phyloP scores from a whole-genome alignment of 1,284 basidiomycete species.

The Vanrija humicola region DNA sequence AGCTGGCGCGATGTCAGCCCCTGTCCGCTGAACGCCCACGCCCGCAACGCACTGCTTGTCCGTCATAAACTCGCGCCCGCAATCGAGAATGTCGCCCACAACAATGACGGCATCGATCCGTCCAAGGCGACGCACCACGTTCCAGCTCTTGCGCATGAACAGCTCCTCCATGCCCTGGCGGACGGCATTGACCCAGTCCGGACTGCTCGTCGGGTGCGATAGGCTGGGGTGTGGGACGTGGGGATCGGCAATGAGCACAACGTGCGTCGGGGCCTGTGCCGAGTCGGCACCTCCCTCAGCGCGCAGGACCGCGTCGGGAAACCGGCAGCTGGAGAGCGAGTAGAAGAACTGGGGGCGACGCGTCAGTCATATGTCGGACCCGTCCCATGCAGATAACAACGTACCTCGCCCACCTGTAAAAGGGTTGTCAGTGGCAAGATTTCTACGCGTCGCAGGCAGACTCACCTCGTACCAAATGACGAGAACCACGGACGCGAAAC shows the following conservation, averaged over 20 bases:
- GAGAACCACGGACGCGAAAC: conserved; percentile 59
- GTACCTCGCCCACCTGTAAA: conserved; percentile 39
- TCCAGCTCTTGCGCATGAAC: conserved; percentile 73
- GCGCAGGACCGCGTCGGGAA: conserved; percentile 42
- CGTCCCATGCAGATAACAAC: background rate
- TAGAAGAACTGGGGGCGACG: conserved; percentile 40
- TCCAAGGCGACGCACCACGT: conserved; percentile 56
- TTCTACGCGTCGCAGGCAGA: no score
- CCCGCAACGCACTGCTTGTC: conserved; percentile 60
- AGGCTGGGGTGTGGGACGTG: conserved; percentile 62
- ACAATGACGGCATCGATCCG: conserved; percentile 71
- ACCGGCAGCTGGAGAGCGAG: conserved; percentile 46
- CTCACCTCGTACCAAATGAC: conserved; percentile 72
- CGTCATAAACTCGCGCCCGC: conserved; percentile 59
- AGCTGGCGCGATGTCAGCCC: conserved; percentile 51
- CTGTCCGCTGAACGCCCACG: background rate
- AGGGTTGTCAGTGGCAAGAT: conserved; percentile 4
- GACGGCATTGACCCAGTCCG: conserved; percentile 47
- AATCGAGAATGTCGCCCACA: conserved; percentile 72
- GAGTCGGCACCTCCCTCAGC: conserved; percentile 5
- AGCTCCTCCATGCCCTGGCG: conserved; percentile 61
- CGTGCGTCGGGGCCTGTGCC: conserved; percentile 53
- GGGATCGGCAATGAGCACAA: conserved; percentile 71
- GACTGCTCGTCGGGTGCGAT: conserved; percentile 48
- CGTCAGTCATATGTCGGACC: background rate